These are phyloP conservation scores for Corchorus capsularis DNA, from an alignment of 345 rosid species.

Conservation along the genomic window DNA sequence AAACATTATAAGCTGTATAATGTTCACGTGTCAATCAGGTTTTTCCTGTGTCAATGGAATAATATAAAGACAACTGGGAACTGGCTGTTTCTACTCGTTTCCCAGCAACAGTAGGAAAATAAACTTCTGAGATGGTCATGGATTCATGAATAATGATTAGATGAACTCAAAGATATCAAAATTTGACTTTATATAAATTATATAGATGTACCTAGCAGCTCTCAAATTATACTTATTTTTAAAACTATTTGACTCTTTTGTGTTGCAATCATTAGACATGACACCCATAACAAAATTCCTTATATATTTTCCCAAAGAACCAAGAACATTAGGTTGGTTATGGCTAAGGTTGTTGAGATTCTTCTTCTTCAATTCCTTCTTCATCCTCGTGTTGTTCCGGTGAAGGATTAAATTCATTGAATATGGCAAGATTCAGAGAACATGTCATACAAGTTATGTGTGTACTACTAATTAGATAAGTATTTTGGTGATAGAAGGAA, in stretches of 20 bases:
- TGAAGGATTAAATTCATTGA: background rate
- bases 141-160: background rate
- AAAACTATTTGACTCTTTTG: background rate
- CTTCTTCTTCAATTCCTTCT: background rate
- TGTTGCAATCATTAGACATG: background rate
- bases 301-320: background rate
- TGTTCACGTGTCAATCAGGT: background rate
- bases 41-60: background rate
- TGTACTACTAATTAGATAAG: background rate
- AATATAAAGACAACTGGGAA: background rate
- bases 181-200: background rate
- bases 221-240: background rate
- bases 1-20: background rate
- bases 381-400: too few relatives aligned
- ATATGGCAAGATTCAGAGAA: background rate
- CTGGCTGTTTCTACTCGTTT: background rate
- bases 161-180: background rate
- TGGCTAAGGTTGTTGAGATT: constrained; percentile 10
- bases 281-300: background rate
- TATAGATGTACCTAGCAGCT: background rate
- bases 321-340: background rate
- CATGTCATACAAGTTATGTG: background rate
- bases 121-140: background rate
- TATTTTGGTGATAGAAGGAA: background rate
- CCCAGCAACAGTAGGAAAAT: background rate